Evolutionary conservation across 176 grass and related monocot species (phyloP), one percentile per base, ranked within the genome.

Genomic region (Zoysia japonica): DNA sequence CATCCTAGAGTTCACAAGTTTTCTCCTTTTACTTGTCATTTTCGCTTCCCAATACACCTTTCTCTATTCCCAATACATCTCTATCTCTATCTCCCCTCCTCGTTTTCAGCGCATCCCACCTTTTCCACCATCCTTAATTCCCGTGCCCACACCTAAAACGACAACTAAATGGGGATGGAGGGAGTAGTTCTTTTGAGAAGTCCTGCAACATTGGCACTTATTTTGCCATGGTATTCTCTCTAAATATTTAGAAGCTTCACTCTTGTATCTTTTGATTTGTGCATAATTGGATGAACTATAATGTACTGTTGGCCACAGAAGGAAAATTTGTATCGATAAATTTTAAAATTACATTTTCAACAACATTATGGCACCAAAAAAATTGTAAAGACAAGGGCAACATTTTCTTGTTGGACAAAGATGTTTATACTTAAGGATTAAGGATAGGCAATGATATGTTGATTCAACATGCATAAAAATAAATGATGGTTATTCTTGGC

Each of bases 261-360:
- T 57, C 0, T 57, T 51, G 38, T 80, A 14, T 66, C 42, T 50
- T 46, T 61, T 14, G 68, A 16, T 15, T 68, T 65, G 20, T 49
- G 52, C 82, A 74, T 76, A 17, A 69, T 54, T 70, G 45, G 60
- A 67, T 65, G 43, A 71, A 71, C 19, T 66, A 43, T 51, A 45
- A 46, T 84, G 11, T 61, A 71, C 9, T 86, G 56, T 74, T 69
- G 42, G 65, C 80, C 37, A 48, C 56, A 37, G 10, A 65, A 69
- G 38, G 36, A 51, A 65, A 57, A 71, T 10, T 56, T 2, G 53
- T 36, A n/a, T 14, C 8, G 11, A 76, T 11, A 49, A 80, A 17
- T 65, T 61, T 67, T 14, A 49, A 64, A 80, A 55, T 47, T 38
- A 65, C 12, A 57, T 40, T 19, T 48, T 13, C 16, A 70, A 16